Percentiles rank a stretch among this genome's conserved stretches.
Evolutionary conservation across 2,329 filamentous ascomycete species (phyloP).

Genomic region (Apiospora arundinis): DNA sequence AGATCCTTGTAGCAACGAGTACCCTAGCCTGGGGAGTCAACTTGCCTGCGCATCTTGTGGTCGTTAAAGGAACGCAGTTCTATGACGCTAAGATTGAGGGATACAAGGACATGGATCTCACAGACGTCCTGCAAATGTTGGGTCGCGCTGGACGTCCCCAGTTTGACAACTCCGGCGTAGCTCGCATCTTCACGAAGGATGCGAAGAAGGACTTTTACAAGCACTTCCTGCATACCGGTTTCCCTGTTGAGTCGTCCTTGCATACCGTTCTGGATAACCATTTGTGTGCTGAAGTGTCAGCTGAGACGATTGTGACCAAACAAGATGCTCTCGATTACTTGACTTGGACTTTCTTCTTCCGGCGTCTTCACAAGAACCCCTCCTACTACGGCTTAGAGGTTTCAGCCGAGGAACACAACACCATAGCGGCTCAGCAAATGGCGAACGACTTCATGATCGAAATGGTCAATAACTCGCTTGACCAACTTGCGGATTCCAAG

Average conservation of each 20-base stretch:
- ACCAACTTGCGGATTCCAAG: slow-evolving; percentile 80
- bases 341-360: slow-evolving; percentile 99
- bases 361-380: slow-evolving; percentile 95
- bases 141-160: slow-evolving; percentile 94
- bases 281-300: slow-evolving; percentile 91
- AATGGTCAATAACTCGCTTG: slow-evolving; percentile 86
- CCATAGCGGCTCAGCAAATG: slow-evolving; percentile 79
- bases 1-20: slow-evolving; percentile 93
- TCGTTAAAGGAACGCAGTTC: slow-evolving; percentile 98
- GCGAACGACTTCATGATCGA: slow-evolving; percentile 96
- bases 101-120: slow-evolving; percentile 98
- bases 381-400: slow-evolving; percentile 98
- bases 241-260: slow-evolving; percentile 94
- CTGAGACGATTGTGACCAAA: slow-evolving; percentile 90
- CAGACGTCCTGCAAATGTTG: slow-evolving; percentile 97
- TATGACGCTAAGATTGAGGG: slow-evolving; percentile 98
- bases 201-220: slow-evolving; percentile 99
- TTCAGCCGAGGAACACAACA: slow-evolving; percentile 89
- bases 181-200: slow-evolving; percentile 96
- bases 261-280: slow-evolving; percentile 98
- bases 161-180: slow-evolving; percentile 95
- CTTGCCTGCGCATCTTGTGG: slow-evolving; percentile 91
- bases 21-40: slow-evolving; percentile 99
- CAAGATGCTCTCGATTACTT: slow-evolving; percentile 97
- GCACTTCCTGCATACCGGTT: slow-evolving; percentile 97